Evolutionary conservation across 805 yeast genomes (phyloP), one percentile per base, ranked within the genome.

Genomic region (Cyberlindnera meyerae): DNA sequence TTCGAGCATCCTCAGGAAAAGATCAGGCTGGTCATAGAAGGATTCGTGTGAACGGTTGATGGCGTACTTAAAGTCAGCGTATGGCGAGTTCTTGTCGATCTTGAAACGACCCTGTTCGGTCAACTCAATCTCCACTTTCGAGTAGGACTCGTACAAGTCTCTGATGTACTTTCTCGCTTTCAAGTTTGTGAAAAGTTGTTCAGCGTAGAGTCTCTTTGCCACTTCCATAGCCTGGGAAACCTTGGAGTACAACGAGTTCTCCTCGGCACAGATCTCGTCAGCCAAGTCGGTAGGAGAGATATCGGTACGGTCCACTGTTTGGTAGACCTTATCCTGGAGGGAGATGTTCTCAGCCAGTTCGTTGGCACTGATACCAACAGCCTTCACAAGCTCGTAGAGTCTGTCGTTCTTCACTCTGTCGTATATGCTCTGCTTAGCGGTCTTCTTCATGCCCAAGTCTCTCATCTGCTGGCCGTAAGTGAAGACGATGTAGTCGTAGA

Each of bases 41-140:
- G 87, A 87, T n/a, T 73, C 71, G 12, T 89, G 79, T 2, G 84
- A 70, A 55, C 93, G 74, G 60, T 87, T 84, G 39, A 77, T 72
- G 16, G 96, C 94, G 61, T 93, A 93, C 56, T 93, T 93, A 63
- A 93, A 80, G 54, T 87, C 95, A 41, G 84, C 87, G 52, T 79
- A 89, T 2, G 88, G 82, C 36, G 89, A 80, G 47, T 79, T 80
- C 36, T 74, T 79, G 48, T 82, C 93, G 41, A 93, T 90, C 47
- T 80, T 79, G 24, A 76, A 68, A 49, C 70, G 72, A 47, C 94
- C 94, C 55, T 87, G 88, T 43, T 88, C 94, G 0, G 97, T 88
- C 31, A 88, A 65, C 12, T 75, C 75, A 9, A 89, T 79, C 56
- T 82, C 82, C 18, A 89, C 72, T 12, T 72, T 69, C 8, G 93